A percentile compares a stretch with the other conserved stretches of the same genome.
These are phyloP conservation scores for Cornus kousa DNA, from an alignment of 148 eudicot genomes.

Conservation along the genomic window DNA sequence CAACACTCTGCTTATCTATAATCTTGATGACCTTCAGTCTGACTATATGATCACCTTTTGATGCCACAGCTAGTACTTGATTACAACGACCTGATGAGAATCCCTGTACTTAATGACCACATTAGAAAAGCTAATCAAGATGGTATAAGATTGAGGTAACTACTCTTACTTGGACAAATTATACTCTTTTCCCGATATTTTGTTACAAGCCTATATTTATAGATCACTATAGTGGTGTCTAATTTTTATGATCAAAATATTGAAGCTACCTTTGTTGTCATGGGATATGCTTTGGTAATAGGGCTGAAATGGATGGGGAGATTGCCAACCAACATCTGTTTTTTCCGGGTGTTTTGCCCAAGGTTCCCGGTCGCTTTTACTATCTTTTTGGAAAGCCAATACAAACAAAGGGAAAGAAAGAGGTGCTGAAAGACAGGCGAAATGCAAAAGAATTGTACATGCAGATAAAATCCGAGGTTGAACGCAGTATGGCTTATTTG, in stretches of 20 bases:
- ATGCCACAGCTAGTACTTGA: conserved; percentile 70
- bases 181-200: neutral
- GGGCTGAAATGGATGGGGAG: conserved; percentile 64
- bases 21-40: neutral
- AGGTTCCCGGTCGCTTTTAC: conserved; percentile 83
- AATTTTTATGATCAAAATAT: neutral
- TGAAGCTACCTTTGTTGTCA: neutral
- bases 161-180: neutral
- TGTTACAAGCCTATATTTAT: neutral
- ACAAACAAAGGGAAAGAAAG: conserved; percentile 57
- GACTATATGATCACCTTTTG: conserved; percentile 1
- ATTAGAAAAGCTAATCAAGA: conserved; percentile 32
- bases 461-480: conserved; percentile 60
- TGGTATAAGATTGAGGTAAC: conserved; percentile 49
- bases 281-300: conserved; percentile 17
- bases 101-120: conserved; percentile 52
- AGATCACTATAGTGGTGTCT: neutral
- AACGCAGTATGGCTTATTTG: conserved; percentile 49
- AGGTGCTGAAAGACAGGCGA: conserved; percentile 45
- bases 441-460: conserved; percentile 55
- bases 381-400: conserved; percentile 75
- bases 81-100: conserved; percentile 68
- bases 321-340: conserved; percentile 59
- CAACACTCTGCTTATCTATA: neutral
- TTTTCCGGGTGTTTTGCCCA: conserved; percentile 70